Base-by-base conservation (phyloP, 1,284 basidiomycete species). In the Peniophora sp. region DNA sequence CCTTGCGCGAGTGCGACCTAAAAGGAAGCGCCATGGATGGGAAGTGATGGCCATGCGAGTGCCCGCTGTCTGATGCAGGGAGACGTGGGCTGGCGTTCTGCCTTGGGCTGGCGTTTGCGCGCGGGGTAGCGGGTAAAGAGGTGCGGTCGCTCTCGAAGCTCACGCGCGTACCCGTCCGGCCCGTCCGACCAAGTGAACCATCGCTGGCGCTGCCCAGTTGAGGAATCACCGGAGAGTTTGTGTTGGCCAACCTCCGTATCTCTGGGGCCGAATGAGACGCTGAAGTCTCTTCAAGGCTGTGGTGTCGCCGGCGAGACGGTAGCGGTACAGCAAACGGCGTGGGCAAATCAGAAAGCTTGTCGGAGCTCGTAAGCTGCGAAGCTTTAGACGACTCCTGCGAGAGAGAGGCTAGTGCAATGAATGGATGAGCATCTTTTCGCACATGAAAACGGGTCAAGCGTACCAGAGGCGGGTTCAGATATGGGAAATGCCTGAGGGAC, bases 281-380 rank as follows among this genome's bases (percentile, higher is more conserved):
- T 2, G 60, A 8, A n/a, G 38, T 41, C 2, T 50, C 39, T 19
- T 68, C 65, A 8, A 63, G 41, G 20, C 54, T 60, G 25, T 60
- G 60, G 2, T 54, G 59, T 20, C 60, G 54, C 9, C 48, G 51
- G 16, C 64, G 61, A 14, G 50, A 53, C 17, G 63, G 58, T 17
- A 66, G 59, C 3, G 65, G 62, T 2, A 64, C 41, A n/a, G 49
- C 47, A 17, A 48, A 57, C 24, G 58, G 61, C 1, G 59, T 56
- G 0, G 73, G 73, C 17, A 74, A 61, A 2, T 65, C 66, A 3
- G 72, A 62, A 9, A 72, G 61, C 55, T 67, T 70, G 57, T 74
- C 72, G 2, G 69, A 68, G 53, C 62, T 68, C 6, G 66, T 67
- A 27, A 61, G 52, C 22, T 65, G 64, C 8, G 69, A 70, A 8